Evolutionary conservation across 2,329 filamentous ascomycete species (phyloP).

Genomic region (Pseudogymnoascus sp.): DNA sequence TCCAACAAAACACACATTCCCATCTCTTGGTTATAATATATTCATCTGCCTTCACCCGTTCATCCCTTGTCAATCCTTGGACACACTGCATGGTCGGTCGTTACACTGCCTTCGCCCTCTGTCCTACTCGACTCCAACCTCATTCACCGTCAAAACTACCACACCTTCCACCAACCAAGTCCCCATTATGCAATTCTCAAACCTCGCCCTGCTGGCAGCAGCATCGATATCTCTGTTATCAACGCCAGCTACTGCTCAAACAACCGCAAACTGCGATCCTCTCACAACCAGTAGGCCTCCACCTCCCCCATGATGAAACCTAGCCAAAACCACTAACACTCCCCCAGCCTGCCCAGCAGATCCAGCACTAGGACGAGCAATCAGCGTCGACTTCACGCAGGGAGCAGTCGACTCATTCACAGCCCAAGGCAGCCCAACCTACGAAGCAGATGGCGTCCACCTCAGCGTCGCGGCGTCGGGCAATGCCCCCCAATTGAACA

Average conservation of each 20-base stretch:
- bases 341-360: slow-evolving; percentile 58
- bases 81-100: background rate
- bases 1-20: background rate
- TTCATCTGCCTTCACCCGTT: background rate
- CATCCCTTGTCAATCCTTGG: background rate
- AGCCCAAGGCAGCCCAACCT: slow-evolving; percentile 61
- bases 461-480: slow-evolving; percentile 75
- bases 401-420: slow-evolving; percentile 74
- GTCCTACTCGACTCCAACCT: background rate
- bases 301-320: background rate
- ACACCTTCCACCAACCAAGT: background rate
- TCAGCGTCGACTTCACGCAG: slow-evolving; percentile 75
- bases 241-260: background rate
- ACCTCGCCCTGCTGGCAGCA: background rate
- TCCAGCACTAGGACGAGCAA: slow-evolving; percentile 74
- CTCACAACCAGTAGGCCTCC: background rate
- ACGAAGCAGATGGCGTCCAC: slow-evolving; percentile 66
- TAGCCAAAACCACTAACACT: slow-evolving; percentile 17
- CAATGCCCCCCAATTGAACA: slow-evolving; percentile 78
- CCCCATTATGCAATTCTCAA: background rate
- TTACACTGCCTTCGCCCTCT: background rate
- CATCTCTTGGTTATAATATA: background rate
- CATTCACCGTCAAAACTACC: background rate
- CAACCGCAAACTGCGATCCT: background rate
- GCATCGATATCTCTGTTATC: background rate